phyloP scores from a whole-genome alignment of 1,139 yeast species.

The Yamadazyma buinensis region DNA sequence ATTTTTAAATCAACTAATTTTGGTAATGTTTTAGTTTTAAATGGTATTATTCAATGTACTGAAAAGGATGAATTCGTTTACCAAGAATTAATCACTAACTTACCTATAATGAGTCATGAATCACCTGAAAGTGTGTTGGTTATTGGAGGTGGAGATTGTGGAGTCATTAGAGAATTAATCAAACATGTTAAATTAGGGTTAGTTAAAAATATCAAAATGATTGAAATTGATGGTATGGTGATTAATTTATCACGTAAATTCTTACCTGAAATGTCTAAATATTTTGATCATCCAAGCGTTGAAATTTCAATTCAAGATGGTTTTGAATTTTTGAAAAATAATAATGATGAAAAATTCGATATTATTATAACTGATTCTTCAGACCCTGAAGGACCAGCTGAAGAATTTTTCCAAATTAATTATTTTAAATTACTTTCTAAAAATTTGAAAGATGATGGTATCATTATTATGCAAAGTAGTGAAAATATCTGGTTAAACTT shows the following conservation, averaged over 20 bases:
- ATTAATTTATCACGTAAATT: conserved; percentile 70
- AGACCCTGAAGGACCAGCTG: conserved; percentile 99
- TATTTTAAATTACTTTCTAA: conserved; percentile 71
- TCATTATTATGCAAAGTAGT: conserved; percentile 86
- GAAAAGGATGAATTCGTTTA: conserved; percentile 89
- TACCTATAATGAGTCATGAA: conserved; percentile 74
- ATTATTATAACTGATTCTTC: conserved; percentile 93
- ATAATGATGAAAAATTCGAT: conserved; percentile 50
- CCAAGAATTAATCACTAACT: conserved; percentile 84
- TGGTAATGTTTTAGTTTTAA: conserved; percentile 82
- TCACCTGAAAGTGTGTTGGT: conserved; percentile 73
- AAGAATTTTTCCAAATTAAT: conserved; percentile 78
- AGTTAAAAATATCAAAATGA: conserved; percentile 71
- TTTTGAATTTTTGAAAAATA: conserved; percentile 63
- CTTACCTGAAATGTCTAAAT: conserved; percentile 77
- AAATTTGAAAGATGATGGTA: conserved; percentile 69
- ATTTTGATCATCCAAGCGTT: conserved; percentile 69
- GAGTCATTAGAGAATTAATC: conserved; percentile 79
- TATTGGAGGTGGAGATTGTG: conserved; percentile 95
- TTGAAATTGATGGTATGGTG: conserved; percentile 89
- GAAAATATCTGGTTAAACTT: conserved; percentile 92
- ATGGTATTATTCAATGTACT: conserved; percentile 84
- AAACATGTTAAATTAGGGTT: conserved; percentile 56
- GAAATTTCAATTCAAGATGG: conserved; percentile 83
- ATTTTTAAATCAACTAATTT: conserved; percentile 71